A percentile compares a stretch with the other conserved stretches of the same genome.
phyloP scores from a whole-genome alignment of 495 filamentous ascomycete species.

The Neurospora sp. region DNA sequence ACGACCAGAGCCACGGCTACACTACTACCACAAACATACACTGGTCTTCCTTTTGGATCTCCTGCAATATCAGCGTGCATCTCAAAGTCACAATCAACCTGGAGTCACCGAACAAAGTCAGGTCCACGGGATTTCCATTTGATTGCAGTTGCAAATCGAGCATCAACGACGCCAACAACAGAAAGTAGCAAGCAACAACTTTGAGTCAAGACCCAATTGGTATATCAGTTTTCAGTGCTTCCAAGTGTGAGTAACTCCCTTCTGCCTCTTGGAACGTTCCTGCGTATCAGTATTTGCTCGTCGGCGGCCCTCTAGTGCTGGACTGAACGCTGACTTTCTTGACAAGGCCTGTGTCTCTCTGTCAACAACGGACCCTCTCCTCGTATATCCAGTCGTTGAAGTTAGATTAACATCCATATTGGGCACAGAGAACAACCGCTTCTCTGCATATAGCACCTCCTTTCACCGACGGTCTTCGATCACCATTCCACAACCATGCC shows the following conservation, averaged over 20 bases:
- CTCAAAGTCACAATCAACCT: not conserved
- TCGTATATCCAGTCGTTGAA: not conserved
- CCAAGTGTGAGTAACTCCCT: not conserved
- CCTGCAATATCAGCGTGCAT: not conserved
- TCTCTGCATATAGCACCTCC: too few relatives aligned
- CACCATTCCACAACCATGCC: not conserved
- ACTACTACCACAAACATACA: not conserved
- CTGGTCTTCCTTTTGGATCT: not conserved
- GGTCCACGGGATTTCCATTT: not conserved
- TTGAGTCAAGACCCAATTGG: not conserved
- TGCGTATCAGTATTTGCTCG: not conserved
- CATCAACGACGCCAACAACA: not conserved
- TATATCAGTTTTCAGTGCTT: fast-evolving
- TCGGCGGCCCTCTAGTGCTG: not conserved
- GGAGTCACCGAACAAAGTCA: not conserved
- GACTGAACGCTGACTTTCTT: not conserved
- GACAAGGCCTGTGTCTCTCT: not conserved
- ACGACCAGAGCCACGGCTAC: not conserved
- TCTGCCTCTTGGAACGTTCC: not conserved
- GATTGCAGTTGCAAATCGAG: not conserved
- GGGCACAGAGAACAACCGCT: too few relatives aligned
- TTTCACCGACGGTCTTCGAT: too few relatives aligned
- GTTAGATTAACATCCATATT: too few relatives aligned
- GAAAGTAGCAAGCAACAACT: too few relatives aligned
- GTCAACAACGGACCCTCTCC: not conserved